Percentiles rank a stretch among this genome's conserved stretches.
Conservation (phyloP, 768 basidiomycete species). For the Boletus subparvulus region DNA sequence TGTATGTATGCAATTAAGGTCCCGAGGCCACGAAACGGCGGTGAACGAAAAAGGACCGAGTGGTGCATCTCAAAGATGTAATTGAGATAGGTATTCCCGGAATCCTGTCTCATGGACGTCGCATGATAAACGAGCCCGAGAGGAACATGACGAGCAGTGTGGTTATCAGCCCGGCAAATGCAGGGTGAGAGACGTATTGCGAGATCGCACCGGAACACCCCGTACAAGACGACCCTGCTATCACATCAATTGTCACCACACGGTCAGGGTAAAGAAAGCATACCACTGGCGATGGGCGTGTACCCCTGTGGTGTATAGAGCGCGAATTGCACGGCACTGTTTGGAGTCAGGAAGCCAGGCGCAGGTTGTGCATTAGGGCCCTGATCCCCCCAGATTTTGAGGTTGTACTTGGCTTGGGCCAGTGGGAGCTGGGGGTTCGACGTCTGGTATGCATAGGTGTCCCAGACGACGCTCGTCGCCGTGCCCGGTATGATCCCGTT, state of each 20-base stretch:
- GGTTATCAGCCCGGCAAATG: conserved; percentile 14
- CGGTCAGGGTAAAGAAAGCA: not conserved
- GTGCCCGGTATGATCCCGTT: conserved; percentile 50
- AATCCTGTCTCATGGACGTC: conserved; percentile 1
- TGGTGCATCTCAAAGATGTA: not conserved
- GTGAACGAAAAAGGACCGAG: not conserved
- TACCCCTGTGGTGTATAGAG: conserved; percentile 55
- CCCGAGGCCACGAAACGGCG: not conserved
- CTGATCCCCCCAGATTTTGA: conserved; percentile 56
- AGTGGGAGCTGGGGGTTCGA: conserved; percentile 49
- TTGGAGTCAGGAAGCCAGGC: conserved; percentile 52
- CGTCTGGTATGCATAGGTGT: conserved; percentile 53
- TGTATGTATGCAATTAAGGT: not conserved
- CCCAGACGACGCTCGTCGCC: conserved; percentile 55
- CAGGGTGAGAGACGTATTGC: conserved; percentile 10
- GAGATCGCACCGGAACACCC: conserved; percentile 23
- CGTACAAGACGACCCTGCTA: conserved; percentile 17
- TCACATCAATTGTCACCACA: not conserved
- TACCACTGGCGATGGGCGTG: conserved; percentile 45
- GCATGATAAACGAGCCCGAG: conserved; percentile 11
- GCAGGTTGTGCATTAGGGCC: conserved; percentile 47
- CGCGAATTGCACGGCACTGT: conserved; percentile 52
- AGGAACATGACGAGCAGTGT: conserved; percentile 23
- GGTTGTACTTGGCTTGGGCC: conserved; percentile 56
- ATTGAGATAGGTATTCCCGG: not conserved